These are phyloP conservation scores for Spiraea crenata DNA, from an alignment of 331 rosid species.

Conservation along the genomic window DNA sequence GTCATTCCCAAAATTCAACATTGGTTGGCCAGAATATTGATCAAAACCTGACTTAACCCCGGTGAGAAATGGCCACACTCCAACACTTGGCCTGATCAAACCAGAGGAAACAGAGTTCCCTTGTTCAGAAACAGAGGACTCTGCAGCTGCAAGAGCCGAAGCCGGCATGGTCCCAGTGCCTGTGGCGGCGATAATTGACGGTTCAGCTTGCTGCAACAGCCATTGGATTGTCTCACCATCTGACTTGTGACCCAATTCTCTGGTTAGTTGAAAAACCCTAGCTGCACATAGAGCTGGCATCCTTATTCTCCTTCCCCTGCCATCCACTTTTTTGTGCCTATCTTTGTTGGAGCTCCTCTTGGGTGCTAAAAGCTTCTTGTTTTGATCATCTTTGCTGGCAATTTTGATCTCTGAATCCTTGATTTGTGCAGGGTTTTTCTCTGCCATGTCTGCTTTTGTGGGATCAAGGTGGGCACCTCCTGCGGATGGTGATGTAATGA, in stretches of 20 bases:
- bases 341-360: constrained; percentile 51
- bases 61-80: constrained; percentile 33
- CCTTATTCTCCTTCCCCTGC: constrained; percentile 56
- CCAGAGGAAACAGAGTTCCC: constrained; percentile 43
- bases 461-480: constrained; percentile 33
- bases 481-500: constrained; percentile 12
- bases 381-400: constrained; percentile 35
- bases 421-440: constrained; percentile 41
- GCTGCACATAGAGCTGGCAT: constrained; percentile 66
- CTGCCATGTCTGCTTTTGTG: constrained; percentile 46
- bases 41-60: constrained; percentile 42
- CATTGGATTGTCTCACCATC: constrained; percentile 61
- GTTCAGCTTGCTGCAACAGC: constrained; percentile 58
- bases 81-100: constrained; percentile 18
- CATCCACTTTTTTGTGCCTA: constrained; percentile 57
- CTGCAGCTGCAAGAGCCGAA: constrained; percentile 32
- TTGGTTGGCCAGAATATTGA: constrained; percentile 23
- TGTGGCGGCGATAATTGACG: constrained; percentile 50
- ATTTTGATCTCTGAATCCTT: constrained; percentile 40
- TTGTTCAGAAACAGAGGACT: constrained; percentile 45
- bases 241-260: constrained; percentile 53
- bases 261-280: constrained; percentile 53
- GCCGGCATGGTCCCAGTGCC: constrained; percentile 55
- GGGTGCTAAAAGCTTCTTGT: constrained; percentile 45
- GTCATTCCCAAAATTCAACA: constrained; percentile 28